These are phyloP conservation scores for Pseudopithomyces chartarum DNA, from an alignment of 2,329 filamentous ascomycete species.

Conservation along the genomic window DNA sequence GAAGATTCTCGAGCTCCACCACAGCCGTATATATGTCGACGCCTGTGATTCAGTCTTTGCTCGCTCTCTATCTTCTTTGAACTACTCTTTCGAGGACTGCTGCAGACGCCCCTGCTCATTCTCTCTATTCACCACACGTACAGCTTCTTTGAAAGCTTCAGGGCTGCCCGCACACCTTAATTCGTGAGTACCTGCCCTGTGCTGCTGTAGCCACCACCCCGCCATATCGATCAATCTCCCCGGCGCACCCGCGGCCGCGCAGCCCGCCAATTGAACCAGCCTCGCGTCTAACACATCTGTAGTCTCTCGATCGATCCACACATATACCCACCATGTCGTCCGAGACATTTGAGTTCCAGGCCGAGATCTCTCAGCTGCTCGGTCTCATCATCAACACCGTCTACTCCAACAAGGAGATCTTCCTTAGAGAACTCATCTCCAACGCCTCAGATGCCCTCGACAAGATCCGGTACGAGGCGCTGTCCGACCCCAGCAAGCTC, in stretches of 20 bases:
- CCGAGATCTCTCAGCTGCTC: slow-evolving; percentile 99
- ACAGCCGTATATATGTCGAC: slow-evolving; percentile 36
- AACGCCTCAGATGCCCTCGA: slow-evolving; percentile 98
- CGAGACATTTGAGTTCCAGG: slow-evolving; percentile 99
- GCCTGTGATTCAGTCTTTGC: slow-evolving; percentile 28
- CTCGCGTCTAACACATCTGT: slow-evolving; percentile 1
- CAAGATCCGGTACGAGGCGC: slow-evolving; percentile 99
- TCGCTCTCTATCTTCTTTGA: slow-evolving; percentile 16
- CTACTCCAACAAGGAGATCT: slow-evolving; percentile 99
- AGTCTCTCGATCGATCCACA: slow-evolving; percentile 23
- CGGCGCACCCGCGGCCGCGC: slow-evolving; percentile 12
- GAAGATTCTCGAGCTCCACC: slow-evolving; percentile 45
- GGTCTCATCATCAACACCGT: slow-evolving; percentile 99
- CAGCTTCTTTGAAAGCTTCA: slow-evolving; percentile 4
- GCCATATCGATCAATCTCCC: slow-evolving; percentile 8
- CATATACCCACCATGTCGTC: slow-evolving; percentile 68
- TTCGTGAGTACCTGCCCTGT: slow-evolving; percentile 7
- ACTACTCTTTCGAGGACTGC: slow-evolving; percentile 5
- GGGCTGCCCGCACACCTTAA: slow-evolving; percentile 24
- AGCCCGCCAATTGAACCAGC: background rate
- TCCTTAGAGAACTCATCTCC: slow-evolving; percentile 97
- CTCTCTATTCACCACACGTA: background rate
- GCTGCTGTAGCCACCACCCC: slow-evolving; percentile 5
- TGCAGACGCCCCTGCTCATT: slow-evolving; percentile 6
- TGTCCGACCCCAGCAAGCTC: slow-evolving; percentile 96